Evolutionary conservation across 257 asterid genomes (phyloP), one percentile per base, ranked within the genome.

Genomic region (Galeopsis tetrahit): DNA sequence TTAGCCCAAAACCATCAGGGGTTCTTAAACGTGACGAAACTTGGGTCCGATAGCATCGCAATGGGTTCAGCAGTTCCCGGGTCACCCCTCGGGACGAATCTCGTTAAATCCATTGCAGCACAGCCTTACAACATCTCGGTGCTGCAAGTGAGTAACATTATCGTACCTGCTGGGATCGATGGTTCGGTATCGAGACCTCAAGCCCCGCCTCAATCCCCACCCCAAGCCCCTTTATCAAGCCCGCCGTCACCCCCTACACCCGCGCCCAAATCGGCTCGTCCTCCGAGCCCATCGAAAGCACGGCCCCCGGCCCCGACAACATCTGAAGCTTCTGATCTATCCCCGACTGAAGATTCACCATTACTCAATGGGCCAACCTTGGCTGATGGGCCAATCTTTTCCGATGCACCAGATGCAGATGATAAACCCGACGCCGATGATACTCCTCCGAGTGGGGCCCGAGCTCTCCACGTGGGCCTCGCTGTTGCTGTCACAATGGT

Each of bases 41-140:
- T 69, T 10, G 52, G 53, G 13, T 13, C 63, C 0, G 75, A 63
- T 7, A 77, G 60, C 3, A 71, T 86, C 33, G 71, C 70, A 0
- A 62, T 91, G 59, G 82, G 82, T 1, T 86, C 96, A 0, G 86
- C 88, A 7, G 78, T 52, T 10, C 48, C 76, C 1, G 95, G 90
- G 35, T 55, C 90, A 0, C 28, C 68, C 0, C 74, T 66, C 0
- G 80, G 78, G 4, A 77, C 96, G 8, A 79, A 69, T 40, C 21
- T 91, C 21, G 84, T 87, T 0, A 80, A 76, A 35, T 48, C 86
- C 4, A 42, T 91, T 5, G 66, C 17, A 2, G 21, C 89, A 0
- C 77, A 82, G 58, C 95, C 93, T 0, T 87, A 72, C 62, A 81
- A 82, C 53, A 7, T 89, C 10, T 89, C 95, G 0, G 76, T 91